Evolutionary conservation across 768 basidiomycete genomes (phyloP).

Genomic region (Cubamyces sp.): DNA sequence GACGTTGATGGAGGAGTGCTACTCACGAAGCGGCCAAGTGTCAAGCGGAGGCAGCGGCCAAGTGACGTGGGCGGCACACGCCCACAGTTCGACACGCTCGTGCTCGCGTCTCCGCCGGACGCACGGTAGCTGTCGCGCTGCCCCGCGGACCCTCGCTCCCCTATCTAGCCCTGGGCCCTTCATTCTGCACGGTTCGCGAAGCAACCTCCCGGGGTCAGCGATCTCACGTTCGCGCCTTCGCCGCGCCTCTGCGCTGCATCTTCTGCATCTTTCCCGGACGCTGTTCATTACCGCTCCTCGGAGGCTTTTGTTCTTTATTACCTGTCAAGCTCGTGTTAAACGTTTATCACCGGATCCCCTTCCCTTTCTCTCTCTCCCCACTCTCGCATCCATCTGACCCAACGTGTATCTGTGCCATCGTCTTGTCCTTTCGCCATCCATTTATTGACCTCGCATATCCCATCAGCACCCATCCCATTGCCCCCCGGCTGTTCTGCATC

Average conservation of each 20-base stretch:
- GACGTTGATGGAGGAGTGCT: conserved; percentile 58
- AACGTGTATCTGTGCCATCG: neutral
- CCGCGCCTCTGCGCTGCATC: too few relatives aligned
- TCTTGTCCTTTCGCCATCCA: neutral
- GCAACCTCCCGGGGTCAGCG: too few relatives aligned
- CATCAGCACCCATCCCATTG: neutral
- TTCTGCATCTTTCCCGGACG: neutral
- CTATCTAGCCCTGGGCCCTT: neutral
- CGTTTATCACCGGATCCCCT: neutral
- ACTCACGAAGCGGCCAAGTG: conserved; percentile 68
- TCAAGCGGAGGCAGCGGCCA: conserved; percentile 50
- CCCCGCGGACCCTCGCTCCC: neutral
- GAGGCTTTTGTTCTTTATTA: neutral
- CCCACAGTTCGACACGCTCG: conserved; percentile 9
- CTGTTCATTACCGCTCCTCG: neutral
- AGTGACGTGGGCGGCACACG: conserved; percentile 26
- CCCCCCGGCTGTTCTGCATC: neutral
- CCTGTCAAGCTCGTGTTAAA: neutral
- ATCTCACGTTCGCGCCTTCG: too few relatives aligned
- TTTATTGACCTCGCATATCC: neutral
- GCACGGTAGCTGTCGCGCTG: neutral
- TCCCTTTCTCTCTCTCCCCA: neutral
- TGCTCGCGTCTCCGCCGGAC: neutral
- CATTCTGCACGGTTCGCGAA: neutral
- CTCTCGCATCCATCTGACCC: neutral